phyloP scores from a whole-genome alignment of 179 eudicot genomes.

The Corrigiola litoralis region DNA sequence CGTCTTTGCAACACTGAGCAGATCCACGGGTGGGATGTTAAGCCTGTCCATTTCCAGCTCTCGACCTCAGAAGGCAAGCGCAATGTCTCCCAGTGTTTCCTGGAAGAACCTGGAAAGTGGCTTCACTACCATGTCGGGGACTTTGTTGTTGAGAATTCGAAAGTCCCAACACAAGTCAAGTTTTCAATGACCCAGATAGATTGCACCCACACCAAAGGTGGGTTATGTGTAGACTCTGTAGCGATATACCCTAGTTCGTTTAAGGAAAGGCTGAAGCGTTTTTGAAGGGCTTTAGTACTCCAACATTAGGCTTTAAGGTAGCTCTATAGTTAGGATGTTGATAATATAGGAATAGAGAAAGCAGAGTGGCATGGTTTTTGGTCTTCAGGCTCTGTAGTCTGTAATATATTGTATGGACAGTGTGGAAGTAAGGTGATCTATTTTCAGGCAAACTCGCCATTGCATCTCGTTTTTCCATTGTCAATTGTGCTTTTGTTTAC shows the following conservation, averaged over 20 bases:
- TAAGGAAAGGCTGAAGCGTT: constrained; percentile 53
- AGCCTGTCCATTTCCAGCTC: constrained; percentile 66
- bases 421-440: background rate
- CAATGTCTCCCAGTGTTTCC: constrained; percentile 50
- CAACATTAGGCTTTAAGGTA: constrained; percentile 12
- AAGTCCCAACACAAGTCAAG: constrained; percentile 37
- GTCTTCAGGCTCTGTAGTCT: constrained; percentile 27
- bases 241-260: constrained; percentile 45
- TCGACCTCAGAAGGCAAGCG: constrained; percentile 61
- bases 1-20: constrained; percentile 48
- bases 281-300: constrained; percentile 31
- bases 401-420: background rate
- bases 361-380: constrained; percentile 32
- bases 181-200: constrained; percentile 86
- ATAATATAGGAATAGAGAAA: constrained; percentile 5
- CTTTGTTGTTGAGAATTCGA: constrained; percentile 44
- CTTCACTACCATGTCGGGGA: constrained; percentile 67
- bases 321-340: constrained; percentile 15
- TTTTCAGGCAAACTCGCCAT: too few species aligned
- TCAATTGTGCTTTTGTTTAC: too few species aligned
- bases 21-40: constrained; percentile 75
- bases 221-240: constrained; percentile 74
- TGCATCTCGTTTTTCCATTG: too few species aligned
- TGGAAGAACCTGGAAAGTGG: constrained; percentile 69
- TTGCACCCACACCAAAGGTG: constrained; percentile 92